phyloP scores from a whole-genome alignment of 2,329 filamentous ascomycete genomes.

The Aspergillus amoenus region DNA sequence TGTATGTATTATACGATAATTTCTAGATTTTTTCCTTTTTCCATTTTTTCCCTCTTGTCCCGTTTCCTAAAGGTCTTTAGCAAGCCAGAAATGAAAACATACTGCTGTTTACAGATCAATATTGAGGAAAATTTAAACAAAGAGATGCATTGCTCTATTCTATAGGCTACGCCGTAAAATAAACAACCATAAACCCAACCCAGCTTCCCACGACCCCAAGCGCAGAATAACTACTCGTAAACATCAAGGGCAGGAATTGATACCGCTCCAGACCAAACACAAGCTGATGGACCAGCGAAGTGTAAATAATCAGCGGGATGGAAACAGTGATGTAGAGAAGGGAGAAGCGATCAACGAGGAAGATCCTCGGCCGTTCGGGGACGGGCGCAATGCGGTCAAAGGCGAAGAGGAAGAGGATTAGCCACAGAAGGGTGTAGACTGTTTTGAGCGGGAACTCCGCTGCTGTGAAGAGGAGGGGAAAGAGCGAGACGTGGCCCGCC shows the following conservation, averaged over 20 bases:
- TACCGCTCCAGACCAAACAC: constrained; percentile 71
- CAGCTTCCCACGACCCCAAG: constrained; percentile 95
- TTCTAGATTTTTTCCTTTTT: constrained; percentile 7
- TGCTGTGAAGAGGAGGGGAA: constrained; percentile 87
- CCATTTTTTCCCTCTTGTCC: constrained; percentile 2
- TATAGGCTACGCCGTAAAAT: constrained; percentile 58
- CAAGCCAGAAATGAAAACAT: background rate
- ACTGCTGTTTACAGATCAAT: background rate
- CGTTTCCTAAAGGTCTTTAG: too few species aligned
- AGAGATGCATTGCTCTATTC: background rate
- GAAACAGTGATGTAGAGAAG: constrained; percentile 85
- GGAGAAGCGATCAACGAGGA: constrained; percentile 87
- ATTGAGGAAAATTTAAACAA: background rate
- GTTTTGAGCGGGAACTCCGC: constrained; percentile 94
- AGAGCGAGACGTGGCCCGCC: constrained; percentile 90
- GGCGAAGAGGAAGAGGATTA: constrained; percentile 77
- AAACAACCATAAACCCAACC: constrained; percentile 91
- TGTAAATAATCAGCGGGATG: constrained; percentile 86
- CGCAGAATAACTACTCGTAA: constrained; percentile 91
- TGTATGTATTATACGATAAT: constrained; percentile 10
- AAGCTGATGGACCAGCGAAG: constrained; percentile 78
- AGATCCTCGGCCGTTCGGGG: constrained; percentile 74
- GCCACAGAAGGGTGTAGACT: constrained; percentile 88
- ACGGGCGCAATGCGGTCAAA: constrained; percentile 89
- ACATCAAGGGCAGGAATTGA: constrained; percentile 95